A percentile compares a stretch with the other conserved stretches of the same genome.
Conservation (phyloP, 768 basidiomycete genomes). For the Phaffia tasmanica region DNA sequence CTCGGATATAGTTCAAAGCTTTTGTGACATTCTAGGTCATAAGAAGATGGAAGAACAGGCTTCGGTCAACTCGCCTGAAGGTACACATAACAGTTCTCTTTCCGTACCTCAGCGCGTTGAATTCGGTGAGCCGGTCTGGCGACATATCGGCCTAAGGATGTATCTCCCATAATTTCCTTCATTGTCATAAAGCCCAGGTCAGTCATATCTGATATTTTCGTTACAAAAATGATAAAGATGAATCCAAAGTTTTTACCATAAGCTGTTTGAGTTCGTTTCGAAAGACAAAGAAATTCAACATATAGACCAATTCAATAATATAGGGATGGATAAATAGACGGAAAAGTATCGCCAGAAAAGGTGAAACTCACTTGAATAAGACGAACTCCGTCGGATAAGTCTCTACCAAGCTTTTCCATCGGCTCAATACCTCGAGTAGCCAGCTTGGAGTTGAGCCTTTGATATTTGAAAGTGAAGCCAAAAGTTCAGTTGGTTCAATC, state of each 20-base stretch:
- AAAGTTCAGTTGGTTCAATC: too few relatives aligned
- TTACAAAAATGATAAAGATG: too few relatives aligned
- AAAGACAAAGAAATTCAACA: too few relatives aligned
- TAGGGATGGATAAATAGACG: background rate
- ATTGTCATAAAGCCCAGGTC: background rate
- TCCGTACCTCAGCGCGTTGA: constrained; percentile 69
- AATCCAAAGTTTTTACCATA: too few relatives aligned
- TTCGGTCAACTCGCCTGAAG: background rate
- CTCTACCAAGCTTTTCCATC: constrained; percentile 77
- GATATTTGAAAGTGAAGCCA: background rate
- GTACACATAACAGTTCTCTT: background rate
- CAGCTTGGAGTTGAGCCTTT: constrained; percentile 89
- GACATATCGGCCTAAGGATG: constrained; percentile 89
- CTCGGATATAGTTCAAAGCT: constrained; percentile 88
- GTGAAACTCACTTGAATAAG: constrained; percentile 72
- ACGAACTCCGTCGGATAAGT: constrained; percentile 88
- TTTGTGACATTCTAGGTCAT: constrained; percentile 68
- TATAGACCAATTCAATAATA: background rate
- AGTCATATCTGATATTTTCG: background rate
- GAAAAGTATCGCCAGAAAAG: background rate
- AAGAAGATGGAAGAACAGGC: background rate
- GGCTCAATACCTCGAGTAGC: constrained; percentile 72
- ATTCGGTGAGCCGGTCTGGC: constrained; percentile 78
- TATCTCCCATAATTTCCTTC: constrained; percentile 96
- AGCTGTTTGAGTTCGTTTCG: too few relatives aligned